Conservation (phyloP, 495 filamentous ascomycete species). For the Extremus antarcticus region DNA sequence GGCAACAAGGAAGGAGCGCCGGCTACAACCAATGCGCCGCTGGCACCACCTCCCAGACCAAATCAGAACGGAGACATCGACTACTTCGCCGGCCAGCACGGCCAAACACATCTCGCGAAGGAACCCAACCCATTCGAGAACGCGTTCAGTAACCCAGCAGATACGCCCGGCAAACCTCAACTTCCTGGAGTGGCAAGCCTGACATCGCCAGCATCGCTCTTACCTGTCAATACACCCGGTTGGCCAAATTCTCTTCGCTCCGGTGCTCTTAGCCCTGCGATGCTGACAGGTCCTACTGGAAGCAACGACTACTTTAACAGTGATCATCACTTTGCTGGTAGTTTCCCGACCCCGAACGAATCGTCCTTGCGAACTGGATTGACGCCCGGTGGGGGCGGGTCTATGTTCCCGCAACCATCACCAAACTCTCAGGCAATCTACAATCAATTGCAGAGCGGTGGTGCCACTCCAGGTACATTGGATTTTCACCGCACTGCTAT, state of each 20-base stretch:
- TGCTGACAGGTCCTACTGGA: conserved; percentile 78
- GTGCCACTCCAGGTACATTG: conserved; percentile 76
- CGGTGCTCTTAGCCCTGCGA: conserved; percentile 90
- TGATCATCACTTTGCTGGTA: conserved; percentile 66
- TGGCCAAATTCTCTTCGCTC: conserved; percentile 84
- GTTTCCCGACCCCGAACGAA: conserved; percentile 95
- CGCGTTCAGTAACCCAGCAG: conserved; percentile 59
- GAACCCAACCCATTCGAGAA: conserved; percentile 97
- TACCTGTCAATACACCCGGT: conserved; percentile 54
- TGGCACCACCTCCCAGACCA: conserved; percentile 74
- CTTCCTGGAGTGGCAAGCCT: conserved; percentile 84
- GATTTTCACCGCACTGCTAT: conserved; percentile 93
- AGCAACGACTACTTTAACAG: conserved; percentile 58
- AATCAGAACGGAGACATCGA: conserved; percentile 42
- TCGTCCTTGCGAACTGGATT: conserved; percentile 84
- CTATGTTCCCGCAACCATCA: conserved; percentile 91
- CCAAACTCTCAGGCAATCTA: conserved; percentile 76
- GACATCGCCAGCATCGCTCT: conserved; percentile 74
- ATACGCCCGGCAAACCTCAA: conserved; percentile 81
- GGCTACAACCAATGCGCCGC: conserved; percentile 39
- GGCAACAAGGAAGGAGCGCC: conserved; percentile 28
- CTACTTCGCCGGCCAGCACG: conserved; percentile 60
- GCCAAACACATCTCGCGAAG: conserved; percentile 48
- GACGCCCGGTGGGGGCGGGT: conserved; percentile 90
- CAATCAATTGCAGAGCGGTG: conserved; percentile 65